Evolutionary conservation across 495 filamentous ascomycete species (phyloP).

Genomic region (Tuber melanosporum): DNA sequence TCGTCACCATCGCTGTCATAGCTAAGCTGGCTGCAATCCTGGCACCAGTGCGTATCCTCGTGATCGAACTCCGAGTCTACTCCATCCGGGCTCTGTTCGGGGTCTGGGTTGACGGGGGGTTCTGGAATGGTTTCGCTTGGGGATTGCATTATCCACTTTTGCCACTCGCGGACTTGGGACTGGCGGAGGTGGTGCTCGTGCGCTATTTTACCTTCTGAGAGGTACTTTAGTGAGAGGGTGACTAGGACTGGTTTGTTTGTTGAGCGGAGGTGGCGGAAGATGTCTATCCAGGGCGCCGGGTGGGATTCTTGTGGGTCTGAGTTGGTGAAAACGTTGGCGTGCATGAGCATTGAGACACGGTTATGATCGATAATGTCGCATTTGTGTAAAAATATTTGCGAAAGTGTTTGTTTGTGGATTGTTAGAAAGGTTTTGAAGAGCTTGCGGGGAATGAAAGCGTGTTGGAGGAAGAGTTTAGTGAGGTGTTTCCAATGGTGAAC

Average conservation of each 20-base stretch:
- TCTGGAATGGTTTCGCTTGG: not conserved
- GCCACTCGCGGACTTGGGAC: slow-evolving; percentile 1
- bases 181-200: slow-evolving; percentile 1
- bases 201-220: not conserved
- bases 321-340: not conserved
- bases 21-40: not conserved
- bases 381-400: not conserved
- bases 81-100: not conserved
- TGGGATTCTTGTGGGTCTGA: not conserved
- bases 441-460: not conserved
- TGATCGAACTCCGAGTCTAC: not conserved
- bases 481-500: slow-evolving; percentile 2
- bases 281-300: not conserved
- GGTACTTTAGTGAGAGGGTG: not conserved
- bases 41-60: not conserved
- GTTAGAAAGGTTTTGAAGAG: not conserved
- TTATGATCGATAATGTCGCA: not conserved
- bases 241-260: not conserved
- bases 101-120: not conserved
- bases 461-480: not conserved
- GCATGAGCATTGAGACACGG: not conserved
- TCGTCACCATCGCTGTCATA: not conserved
- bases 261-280: not conserved
- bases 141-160: slow-evolving; percentile 3
- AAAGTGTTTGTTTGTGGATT: not conserved